Evolutionary conservation across 2,329 filamentous ascomycete genomes (phyloP), one percentile per base, ranked within the genome.

Genomic region (Penicillium paneum): DNA sequence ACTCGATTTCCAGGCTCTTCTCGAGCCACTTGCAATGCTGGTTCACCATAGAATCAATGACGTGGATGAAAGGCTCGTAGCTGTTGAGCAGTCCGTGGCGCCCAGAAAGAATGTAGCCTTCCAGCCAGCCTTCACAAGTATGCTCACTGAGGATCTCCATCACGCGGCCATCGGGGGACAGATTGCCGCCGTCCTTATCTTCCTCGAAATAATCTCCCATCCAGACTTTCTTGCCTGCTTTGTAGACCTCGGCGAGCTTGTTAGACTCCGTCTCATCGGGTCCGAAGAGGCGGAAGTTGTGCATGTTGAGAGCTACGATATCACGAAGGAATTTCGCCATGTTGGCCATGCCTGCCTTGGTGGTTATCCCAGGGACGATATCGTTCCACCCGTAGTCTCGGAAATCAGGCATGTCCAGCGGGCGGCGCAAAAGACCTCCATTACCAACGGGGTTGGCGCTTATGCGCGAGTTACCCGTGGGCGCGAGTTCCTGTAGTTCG

Each of bases 71-170:
- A 0, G 88, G 87, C 71, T 92, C 89, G 74, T 92, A 92, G 68
- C 85, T 88, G 79, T 91, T 91, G 55, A 92, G 81, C 55, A 92
- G 70, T 12, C 89, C 88, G 61, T 91, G 88, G 5, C 89, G 82
- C 28, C 89, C 89, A 51, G 84, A 89, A 3, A 92, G 79, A 39
- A 90, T 74, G 68, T 91, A 92, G 3, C 89, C 89, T 75, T 92
- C 88, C 15, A 92, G 78, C 88, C 88, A 92, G 26, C 87, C 89
- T 71, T 92, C 88, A 56, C 83, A 84, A 15, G 87, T 91, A 68
- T 92, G 89, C 71, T 92, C 89, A 17, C 85, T 89, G n/a, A 92
- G 81, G 70, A 91, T 91, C 71, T 92, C 89, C 87, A 92, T 91
- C 34, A 91, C 88, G 28, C 88, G 81, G 15, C 89, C 89, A 13